phyloP scores from a whole-genome alignment of 371 early-diverging fungal species.

The Lichtheimia hyalospora region DNA sequence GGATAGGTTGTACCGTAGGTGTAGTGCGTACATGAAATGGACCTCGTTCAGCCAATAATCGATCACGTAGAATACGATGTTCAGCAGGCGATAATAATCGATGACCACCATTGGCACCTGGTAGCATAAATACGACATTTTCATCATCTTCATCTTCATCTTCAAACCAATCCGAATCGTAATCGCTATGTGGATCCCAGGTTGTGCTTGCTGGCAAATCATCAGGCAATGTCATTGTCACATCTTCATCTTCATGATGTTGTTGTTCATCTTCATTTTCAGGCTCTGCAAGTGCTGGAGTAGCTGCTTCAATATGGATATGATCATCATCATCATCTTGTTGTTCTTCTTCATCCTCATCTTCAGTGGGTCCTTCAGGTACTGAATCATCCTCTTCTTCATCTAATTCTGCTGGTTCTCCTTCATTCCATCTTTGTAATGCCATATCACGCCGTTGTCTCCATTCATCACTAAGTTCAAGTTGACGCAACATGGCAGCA shows the following conservation, averaged over 20 bases:
- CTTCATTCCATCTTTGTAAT: background rate
- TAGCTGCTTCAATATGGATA: background rate
- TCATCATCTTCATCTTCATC: background rate
- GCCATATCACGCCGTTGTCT: background rate
- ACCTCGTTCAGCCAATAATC: slow-evolving; percentile 5
- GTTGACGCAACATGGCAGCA: slow-evolving; percentile 2
- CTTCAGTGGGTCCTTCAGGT: background rate
- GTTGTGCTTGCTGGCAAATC: background rate
- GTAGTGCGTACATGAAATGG: background rate
- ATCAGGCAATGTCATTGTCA: background rate
- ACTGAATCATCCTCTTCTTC: background rate
- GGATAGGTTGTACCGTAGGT: background rate
- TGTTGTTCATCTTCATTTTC: background rate
- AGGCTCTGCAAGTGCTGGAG: background rate
- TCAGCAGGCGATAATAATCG: slow-evolving; percentile 3
- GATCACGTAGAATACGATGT: slow-evolving; percentile 4
- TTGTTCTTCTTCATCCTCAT: background rate
- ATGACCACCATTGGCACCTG: slow-evolving; percentile 4
- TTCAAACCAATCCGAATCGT: background rate
- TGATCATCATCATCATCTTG: background rate
- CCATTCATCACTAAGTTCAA: background rate
- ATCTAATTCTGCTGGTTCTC: background rate
- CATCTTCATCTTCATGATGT: background rate
- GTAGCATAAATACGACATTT: background rate
- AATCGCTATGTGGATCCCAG: background rate